Conservation (phyloP, 306 rosid species). For the Castanea sativa region DNA sequence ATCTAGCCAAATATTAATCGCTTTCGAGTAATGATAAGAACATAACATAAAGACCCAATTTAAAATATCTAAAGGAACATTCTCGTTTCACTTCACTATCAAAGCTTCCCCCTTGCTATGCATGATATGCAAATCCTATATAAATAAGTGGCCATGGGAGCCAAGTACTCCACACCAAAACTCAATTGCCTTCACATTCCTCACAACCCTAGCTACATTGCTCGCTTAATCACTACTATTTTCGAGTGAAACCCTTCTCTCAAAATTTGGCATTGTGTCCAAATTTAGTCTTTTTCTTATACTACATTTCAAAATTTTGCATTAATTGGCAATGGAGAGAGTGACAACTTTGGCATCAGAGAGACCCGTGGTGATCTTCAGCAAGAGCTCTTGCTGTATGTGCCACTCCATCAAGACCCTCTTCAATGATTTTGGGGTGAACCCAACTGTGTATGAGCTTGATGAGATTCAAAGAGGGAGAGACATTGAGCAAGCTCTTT, state of each 20-base stretch:
- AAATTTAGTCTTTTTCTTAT: not conserved
- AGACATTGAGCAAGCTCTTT: slow-evolving; percentile 86
- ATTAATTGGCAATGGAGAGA: slow-evolving; percentile 49
- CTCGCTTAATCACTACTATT: not conserved
- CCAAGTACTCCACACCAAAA: slow-evolving; percentile 30
- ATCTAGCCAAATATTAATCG: slow-evolving; percentile 17
- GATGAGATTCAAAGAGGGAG: slow-evolving; percentile 84
- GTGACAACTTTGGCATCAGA: slow-evolving; percentile 77
- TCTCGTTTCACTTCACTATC: slow-evolving; percentile 34
- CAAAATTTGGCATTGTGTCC: slow-evolving; percentile 10
- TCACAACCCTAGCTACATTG: not conserved
- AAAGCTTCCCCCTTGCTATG: slow-evolving; percentile 1
- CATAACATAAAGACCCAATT: slow-evolving; percentile 31
- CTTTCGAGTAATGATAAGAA: slow-evolving; percentile 45
- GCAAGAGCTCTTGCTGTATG: slow-evolving; percentile 88
- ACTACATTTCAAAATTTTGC: not conserved
- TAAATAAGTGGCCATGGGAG: slow-evolving; percentile 23
- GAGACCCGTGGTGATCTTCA: slow-evolving; percentile 92
- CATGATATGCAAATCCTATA: slow-evolving; percentile 44
- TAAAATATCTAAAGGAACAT: slow-evolving; percentile 48
- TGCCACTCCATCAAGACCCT: slow-evolving; percentile 84
- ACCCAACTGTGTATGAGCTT: slow-evolving; percentile 75
- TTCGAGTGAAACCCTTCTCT: not conserved
- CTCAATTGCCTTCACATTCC: not conserved
- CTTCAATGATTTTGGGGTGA: slow-evolving; percentile 81